Conservation (phyloP, 1,284 basidiomycete genomes). For the Irpex sp. region DNA sequence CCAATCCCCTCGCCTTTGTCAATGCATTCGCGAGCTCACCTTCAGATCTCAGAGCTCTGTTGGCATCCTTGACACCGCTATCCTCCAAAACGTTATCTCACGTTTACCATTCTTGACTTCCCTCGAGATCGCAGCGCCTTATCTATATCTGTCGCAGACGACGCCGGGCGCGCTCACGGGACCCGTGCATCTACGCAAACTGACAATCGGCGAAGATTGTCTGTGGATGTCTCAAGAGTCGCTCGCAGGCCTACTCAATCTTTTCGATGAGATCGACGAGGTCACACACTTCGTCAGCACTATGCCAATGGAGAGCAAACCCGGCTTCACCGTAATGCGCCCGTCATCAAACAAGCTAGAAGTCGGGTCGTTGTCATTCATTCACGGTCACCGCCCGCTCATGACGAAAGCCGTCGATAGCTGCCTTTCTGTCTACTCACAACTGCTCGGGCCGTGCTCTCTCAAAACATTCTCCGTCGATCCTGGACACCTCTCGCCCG, state of each 20-base stretch:
- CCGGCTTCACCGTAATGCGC: background rate
- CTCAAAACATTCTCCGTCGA: background rate
- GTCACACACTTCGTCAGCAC: background rate
- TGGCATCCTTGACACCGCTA: background rate
- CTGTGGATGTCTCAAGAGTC: conserved; percentile 1
- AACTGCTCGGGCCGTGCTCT: background rate
- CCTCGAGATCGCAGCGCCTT: background rate
- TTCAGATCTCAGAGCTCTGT: background rate
- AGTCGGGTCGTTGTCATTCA: background rate
- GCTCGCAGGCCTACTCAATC: background rate
- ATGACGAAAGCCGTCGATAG: background rate
- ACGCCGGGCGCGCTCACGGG: background rate
- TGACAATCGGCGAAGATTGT: background rate
- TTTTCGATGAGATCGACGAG: conserved; percentile 1
- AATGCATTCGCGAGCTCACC: background rate
- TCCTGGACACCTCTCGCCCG: background rate
- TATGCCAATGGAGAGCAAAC: background rate
- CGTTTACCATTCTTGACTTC: background rate
- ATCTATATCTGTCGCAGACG: background rate
- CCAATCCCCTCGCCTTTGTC: conserved; percentile 1
- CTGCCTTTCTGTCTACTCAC: background rate
- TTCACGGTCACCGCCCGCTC: background rate
- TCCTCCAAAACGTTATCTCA: background rate
- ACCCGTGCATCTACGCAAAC: background rate
- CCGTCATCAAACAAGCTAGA: background rate